Percentiles rank a stretch among this genome's conserved stretches.
Evolutionary conservation across 352 stramenopile genomes (phyloP).

Genomic region (Globisporangium perplexum): DNA sequence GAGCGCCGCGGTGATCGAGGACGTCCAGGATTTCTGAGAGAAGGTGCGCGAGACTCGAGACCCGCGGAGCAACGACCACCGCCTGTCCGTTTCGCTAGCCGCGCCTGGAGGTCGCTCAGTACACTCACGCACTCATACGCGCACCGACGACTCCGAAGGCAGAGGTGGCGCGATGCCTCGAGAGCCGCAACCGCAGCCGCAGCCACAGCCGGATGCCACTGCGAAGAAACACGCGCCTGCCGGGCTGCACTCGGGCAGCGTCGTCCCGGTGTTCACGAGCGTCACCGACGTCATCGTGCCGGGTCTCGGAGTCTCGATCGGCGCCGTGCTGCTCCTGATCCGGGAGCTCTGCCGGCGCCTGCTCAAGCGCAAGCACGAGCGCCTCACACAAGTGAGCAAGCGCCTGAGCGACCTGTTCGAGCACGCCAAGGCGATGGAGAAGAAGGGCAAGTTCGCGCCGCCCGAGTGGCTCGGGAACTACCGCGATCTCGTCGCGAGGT

Average conservation of each 20-base stretch:
- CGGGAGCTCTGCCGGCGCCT: constrained; percentile 13
- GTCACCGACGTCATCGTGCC: constrained; percentile 13
- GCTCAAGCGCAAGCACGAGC: constrained; percentile 13
- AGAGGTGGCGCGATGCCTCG: not conserved
- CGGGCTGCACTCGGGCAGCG: not conserved
- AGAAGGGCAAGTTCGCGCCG: constrained; percentile 3
- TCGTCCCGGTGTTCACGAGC: constrained; percentile 2
- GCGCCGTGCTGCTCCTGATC: constrained; percentile 7
- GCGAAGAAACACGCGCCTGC: not conserved
- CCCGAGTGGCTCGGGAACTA: constrained; percentile 9
- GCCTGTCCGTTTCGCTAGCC: too few relatives aligned
- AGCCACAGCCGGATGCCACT: too few relatives aligned
- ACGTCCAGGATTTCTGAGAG: constrained; percentile 1
- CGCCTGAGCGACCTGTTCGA: constrained; percentile 11
- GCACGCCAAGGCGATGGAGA: constrained; percentile 9
- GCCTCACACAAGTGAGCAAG: constrained; percentile 4
- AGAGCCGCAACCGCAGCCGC: not conserved
- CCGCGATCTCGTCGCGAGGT: constrained; percentile 10
- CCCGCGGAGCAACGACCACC: too few relatives aligned
- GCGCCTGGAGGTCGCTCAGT: not conserved
- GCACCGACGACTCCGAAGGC: not conserved
- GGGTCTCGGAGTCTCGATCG: constrained; percentile 9
- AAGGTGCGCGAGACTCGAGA: too few relatives aligned
- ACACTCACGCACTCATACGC: too few relatives aligned
- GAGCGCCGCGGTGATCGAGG: constrained; percentile 12